Conservation (phyloP, 768 basidiomycete species). For the Boletus sensibilis region DNA sequence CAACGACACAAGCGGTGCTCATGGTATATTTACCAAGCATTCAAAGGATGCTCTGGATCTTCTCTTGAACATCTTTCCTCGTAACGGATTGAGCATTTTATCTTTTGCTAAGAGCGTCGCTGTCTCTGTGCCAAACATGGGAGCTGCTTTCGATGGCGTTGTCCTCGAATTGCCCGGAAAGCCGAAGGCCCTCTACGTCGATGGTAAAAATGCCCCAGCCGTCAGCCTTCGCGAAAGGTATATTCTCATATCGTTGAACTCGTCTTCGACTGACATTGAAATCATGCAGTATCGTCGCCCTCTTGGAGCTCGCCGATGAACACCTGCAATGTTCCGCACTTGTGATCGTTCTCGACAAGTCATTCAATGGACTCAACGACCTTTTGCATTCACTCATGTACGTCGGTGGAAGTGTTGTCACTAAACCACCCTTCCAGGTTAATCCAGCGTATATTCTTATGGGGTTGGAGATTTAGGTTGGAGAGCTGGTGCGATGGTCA, state of each 20-base stretch:
- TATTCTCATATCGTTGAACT: slow-evolving; percentile 12
- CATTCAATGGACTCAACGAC: slow-evolving; percentile 66
- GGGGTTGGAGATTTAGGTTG: slow-evolving; percentile 71
- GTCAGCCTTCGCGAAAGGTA: slow-evolving; percentile 85
- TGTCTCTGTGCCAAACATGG: slow-evolving; percentile 67
- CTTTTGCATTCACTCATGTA: slow-evolving; percentile 91
- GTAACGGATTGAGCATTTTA: slow-evolving; percentile 62
- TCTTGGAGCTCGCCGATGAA: slow-evolving; percentile 87
- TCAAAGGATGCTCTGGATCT: slow-evolving; percentile 71
- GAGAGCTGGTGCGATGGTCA: slow-evolving; percentile 13
- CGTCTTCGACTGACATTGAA: slow-evolving; percentile 1
- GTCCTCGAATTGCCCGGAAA: slow-evolving; percentile 71
- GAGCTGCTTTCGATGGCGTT: slow-evolving; percentile 71
- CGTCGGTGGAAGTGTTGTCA: slow-evolving; percentile 83
- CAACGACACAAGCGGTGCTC: slow-evolving; percentile 43
- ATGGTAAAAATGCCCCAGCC: slow-evolving; percentile 76
- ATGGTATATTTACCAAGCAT: slow-evolving; percentile 45
- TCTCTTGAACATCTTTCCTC: slow-evolving; percentile 76
- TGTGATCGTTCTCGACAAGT: slow-evolving; percentile 76
- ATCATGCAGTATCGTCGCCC: slow-evolving; percentile 68
- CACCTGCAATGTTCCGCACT: slow-evolving; percentile 73
- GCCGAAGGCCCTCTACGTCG: slow-evolving; percentile 78
- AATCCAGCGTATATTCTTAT: slow-evolving; percentile 80
- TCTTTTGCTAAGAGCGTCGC: slow-evolving; percentile 74
- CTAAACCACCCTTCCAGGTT: slow-evolving; percentile 73